Conservation (phyloP, 805 yeast genomes). For the Candida odintsovae region DNA sequence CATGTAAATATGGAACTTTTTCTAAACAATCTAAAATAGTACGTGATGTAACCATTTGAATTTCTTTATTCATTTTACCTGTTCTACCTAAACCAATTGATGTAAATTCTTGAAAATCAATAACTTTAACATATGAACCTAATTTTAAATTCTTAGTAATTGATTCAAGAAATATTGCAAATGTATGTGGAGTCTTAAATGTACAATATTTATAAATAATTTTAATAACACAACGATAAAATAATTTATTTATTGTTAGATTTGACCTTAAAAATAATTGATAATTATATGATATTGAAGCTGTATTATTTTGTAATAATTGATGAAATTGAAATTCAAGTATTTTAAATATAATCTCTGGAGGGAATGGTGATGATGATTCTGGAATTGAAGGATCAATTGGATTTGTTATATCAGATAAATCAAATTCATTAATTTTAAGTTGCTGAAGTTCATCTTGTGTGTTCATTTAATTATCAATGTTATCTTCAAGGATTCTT, state of each 20-base stretch:
- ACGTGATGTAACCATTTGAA: conserved; percentile 77
- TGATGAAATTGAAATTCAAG: conserved; percentile 50
- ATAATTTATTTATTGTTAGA: conserved; percentile 49
- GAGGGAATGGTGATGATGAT: conserved; percentile 32
- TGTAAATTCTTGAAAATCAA: conserved; percentile 86
- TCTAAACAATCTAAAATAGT: conserved; percentile 62
- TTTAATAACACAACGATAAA: conserved; percentile 51
- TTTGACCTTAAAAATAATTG: conserved; percentile 47
- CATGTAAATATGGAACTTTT: conserved; percentile 62
- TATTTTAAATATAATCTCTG: conserved; percentile 50
- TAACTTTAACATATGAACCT: conserved; percentile 60
- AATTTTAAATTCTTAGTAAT: conserved; percentile 39
- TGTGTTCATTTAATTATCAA: neutral
- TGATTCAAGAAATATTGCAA: conserved; percentile 62
- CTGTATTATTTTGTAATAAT: conserved; percentile 41
- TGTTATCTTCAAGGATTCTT: too few relatives aligned
- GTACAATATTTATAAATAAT: conserved; percentile 61
- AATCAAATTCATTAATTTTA: neutral
- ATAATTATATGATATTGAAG: conserved; percentile 45
- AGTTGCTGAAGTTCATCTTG: neutral
- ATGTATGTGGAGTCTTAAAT: conserved; percentile 76
- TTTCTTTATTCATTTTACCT: conserved; percentile 82
- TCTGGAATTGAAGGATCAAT: neutral
- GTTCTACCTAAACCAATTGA: conserved; percentile 88
- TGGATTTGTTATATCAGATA: neutral